These are phyloP conservation scores for Trichomonascus vanleenenianus DNA, from an alignment of 805 yeast genomes.

Conservation along the genomic window DNA sequence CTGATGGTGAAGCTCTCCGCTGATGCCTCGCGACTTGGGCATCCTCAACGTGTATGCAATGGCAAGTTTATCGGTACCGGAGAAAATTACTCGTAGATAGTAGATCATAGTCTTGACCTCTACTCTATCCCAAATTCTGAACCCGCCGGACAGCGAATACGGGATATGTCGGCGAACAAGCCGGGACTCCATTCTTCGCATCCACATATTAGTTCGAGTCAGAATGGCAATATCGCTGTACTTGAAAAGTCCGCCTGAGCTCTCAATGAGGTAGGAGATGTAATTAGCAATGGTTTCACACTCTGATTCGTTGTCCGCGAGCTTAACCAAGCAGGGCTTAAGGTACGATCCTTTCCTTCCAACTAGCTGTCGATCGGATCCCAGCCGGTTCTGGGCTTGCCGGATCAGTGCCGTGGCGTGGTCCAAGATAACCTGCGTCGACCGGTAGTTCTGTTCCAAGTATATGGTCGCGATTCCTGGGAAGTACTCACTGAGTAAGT, in stretches of 20 bases:
- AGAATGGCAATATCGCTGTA: slow-evolving; percentile 65
- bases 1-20: slow-evolving; percentile 36
- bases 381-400: slow-evolving; percentile 37
- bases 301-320: slow-evolving; percentile 42
- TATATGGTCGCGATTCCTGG: slow-evolving; percentile 32
- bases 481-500: slow-evolving; percentile 38
- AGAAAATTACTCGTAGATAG: slow-evolving; percentile 53
- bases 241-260: slow-evolving; percentile 38
- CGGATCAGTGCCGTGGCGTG: slow-evolving; percentile 59
- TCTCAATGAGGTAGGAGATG: slow-evolving; percentile 38
- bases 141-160: slow-evolving; percentile 61
- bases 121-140: slow-evolving; percentile 69
- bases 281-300: slow-evolving; percentile 52
- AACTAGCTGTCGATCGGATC: slow-evolving; percentile 7
- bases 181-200: slow-evolving; percentile 57
- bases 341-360: slow-evolving; percentile 1
- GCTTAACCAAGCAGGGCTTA: slow-evolving; percentile 30
- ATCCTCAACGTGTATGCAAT: slow-evolving; percentile 46
- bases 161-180: slow-evolving; percentile 51
- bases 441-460: slow-evolving; percentile 70
- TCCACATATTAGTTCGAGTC: slow-evolving; percentile 55
- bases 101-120: slow-evolving; percentile 60
- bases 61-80: slow-evolving; percentile 54
- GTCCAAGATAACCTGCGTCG: slow-evolving; percentile 58
- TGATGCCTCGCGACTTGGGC: slow-evolving; percentile 67